Base-by-base conservation (phyloP, 257 asterid species). In the Lantana camara region DNA sequence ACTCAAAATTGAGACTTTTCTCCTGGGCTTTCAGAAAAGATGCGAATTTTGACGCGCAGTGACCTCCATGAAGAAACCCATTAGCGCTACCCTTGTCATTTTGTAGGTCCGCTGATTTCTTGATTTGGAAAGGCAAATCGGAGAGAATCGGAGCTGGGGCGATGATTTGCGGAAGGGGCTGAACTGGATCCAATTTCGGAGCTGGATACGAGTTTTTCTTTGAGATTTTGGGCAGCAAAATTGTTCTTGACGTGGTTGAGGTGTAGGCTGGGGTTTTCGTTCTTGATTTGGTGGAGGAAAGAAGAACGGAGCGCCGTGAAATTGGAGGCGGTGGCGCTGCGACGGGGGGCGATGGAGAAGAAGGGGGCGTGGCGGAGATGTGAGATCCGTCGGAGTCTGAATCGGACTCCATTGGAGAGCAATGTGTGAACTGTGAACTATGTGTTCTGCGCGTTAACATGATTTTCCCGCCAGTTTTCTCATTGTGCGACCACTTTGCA, bases 341-440 rank as follows among this genome's bases (percentile, higher is more conserved):
- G 24, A 49, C 41, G 14, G 81, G 9, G 58, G 41, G 32, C 10
- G 75, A 51, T 15, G 82, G 80, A 16, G 79, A 64, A 30, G 67
- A 71, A 16, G 96, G 95, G 24, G 95, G 98, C 7, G 96, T 83
- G 73, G 95, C 80, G 51, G 97, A 93, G 63, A 93, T 60, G 74
- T 93, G 89, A 68, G 95, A 93, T 15, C 85, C 95, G 63, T 61
- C 95, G 46, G 99, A 89, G 66, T 86, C 91, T 62, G 93, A 81
- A 64, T 82, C 94, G 73, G 85, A 79, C 48, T 84, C 90, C 99
- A 93, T 93, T 67, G 68, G 11, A 50, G 29, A 30, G 69, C 47
- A 9, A 52, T 0, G 70, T 15, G 54, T 24, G 57, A 20, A 9
- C 32, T 42, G 54, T 15, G 57, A n/a, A 8, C 40, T 41, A 49